Evolutionary conservation across 106 monocot species (phyloP).

Genomic region (Platanthera guangdongensis): DNA sequence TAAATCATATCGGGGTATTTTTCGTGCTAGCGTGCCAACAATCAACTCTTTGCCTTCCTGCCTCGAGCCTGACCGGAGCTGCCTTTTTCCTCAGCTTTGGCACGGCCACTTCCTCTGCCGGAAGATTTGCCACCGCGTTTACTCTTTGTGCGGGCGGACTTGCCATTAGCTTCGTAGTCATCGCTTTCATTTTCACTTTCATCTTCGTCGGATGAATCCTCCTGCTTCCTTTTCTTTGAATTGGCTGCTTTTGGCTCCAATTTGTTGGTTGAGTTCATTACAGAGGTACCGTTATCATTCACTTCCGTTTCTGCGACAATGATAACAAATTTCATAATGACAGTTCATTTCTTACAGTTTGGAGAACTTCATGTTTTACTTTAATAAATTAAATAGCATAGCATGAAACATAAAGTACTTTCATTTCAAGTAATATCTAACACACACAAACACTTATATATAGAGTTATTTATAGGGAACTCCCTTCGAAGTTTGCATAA

Average conservation of each 20-base stretch:
- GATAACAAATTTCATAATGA: not conserved
- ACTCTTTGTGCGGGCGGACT: constrained; percentile 7
- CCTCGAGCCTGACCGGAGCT: constrained; percentile 24
- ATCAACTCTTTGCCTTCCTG: constrained; percentile 2
- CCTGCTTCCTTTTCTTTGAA: constrained; percentile 43
- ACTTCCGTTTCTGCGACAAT: constrained; percentile 1
- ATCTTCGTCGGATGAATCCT: constrained; percentile 50
- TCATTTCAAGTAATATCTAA: too few species aligned
- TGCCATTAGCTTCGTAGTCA: constrained; percentile 23
- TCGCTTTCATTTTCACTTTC: constrained; percentile 31
- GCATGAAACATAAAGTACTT: too few species aligned
- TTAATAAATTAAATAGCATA: too few species aligned
- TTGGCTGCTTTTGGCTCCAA: constrained; percentile 17
- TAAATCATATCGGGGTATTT: not conserved
- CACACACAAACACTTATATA: too few species aligned
- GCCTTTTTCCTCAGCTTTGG: constrained; percentile 17
- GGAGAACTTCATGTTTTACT: too few species aligned
- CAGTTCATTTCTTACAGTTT: too few species aligned
- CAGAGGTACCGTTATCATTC: constrained; percentile 2
- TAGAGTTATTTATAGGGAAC: too few species aligned
- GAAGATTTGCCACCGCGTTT: constrained; percentile 37
- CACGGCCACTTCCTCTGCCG: constrained; percentile 39
- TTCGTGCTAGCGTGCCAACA: not conserved
- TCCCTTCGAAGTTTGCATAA: too few species aligned
- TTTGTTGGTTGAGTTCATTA: constrained; percentile 21